phyloP scores from a whole-genome alignment of 2,329 filamentous ascomycete genomes.

The Chlorencoelia australis region DNA sequence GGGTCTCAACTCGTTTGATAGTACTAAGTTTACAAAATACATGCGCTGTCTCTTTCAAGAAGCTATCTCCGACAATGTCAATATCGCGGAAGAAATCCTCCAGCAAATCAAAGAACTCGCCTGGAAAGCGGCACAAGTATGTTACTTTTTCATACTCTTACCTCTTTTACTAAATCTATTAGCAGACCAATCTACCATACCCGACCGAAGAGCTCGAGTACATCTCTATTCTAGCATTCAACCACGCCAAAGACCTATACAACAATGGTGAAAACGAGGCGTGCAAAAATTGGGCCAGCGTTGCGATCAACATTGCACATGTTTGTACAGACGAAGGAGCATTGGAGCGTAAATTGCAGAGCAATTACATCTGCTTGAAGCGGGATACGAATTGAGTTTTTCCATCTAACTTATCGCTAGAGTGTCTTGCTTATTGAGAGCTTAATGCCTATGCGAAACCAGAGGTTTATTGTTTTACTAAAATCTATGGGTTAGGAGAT shows the following conservation, averaged over 20 bases:
- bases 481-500: no score
- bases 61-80: constrained; percentile 42
- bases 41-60: constrained; percentile 67
- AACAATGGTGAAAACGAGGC: constrained; percentile 41
- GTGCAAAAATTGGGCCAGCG: constrained; percentile 35
- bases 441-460: no score
- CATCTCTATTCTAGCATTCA: constrained; percentile 61
- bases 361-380: constrained; percentile 21
- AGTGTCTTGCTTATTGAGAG: no score
- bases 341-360: constrained; percentile 21
- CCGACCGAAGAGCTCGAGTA: constrained; percentile 63
- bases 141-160: constrained; percentile 3
- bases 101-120: constrained; percentile 51
- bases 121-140: constrained; percentile 38
- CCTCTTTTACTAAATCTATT: background rate
- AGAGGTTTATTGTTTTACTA: no score
- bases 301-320: constrained; percentile 26
- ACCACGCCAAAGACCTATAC: constrained; percentile 60
- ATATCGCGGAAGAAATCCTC: constrained; percentile 48
- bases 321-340: constrained; percentile 22
- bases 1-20: constrained; percentile 44
- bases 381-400: no score
- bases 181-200: constrained; percentile 39
- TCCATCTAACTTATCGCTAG: no score
- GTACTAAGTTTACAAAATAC: constrained; percentile 59